These are phyloP conservation scores for Scheffersomyces spartinae DNA, from an alignment of 805 yeast species.

Conservation along the genomic window DNA sequence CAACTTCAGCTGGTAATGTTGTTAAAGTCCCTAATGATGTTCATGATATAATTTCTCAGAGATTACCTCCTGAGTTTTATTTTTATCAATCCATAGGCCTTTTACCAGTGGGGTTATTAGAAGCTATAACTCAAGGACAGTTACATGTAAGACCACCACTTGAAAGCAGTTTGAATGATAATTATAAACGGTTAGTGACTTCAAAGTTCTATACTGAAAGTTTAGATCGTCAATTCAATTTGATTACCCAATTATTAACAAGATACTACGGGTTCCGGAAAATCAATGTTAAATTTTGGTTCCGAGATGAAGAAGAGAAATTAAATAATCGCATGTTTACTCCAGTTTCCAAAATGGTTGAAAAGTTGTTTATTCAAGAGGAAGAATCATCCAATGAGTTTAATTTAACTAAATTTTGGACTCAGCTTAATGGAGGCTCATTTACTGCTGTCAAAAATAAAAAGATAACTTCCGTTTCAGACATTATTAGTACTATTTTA, in stretches of 20 bases:
- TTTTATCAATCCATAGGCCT: conserved; percentile 76
- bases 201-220: conserved; percentile 34
- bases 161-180: conserved; percentile 47
- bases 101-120: conserved; percentile 49
- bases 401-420: conserved; percentile 15
- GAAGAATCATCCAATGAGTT: conserved; percentile 10
- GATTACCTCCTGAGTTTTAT: conserved; percentile 76
- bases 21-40: conserved; percentile 60
- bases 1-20: not conserved
- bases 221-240: conserved; percentile 51
- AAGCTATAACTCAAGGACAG: conserved; percentile 54
- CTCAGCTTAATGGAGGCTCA: conserved; percentile 2
- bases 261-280: conserved; percentile 77
- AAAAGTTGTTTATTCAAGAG: conserved; percentile 10
- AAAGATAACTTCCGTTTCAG: conserved; percentile 33
- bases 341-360: conserved; percentile 31
- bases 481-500: conserved; percentile 44
- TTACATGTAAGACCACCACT: conserved; percentile 53
- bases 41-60: conserved; percentile 72
- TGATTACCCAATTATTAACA: conserved; percentile 61
- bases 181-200: conserved; percentile 46
- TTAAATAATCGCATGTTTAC: conserved; percentile 44
- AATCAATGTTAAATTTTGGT: conserved; percentile 46
- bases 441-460: conserved; percentile 5
- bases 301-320: conserved; percentile 24